Base-by-base conservation (phyloP, 2,329 filamentous ascomycete species). In the Fusarium floridanum region DNA sequence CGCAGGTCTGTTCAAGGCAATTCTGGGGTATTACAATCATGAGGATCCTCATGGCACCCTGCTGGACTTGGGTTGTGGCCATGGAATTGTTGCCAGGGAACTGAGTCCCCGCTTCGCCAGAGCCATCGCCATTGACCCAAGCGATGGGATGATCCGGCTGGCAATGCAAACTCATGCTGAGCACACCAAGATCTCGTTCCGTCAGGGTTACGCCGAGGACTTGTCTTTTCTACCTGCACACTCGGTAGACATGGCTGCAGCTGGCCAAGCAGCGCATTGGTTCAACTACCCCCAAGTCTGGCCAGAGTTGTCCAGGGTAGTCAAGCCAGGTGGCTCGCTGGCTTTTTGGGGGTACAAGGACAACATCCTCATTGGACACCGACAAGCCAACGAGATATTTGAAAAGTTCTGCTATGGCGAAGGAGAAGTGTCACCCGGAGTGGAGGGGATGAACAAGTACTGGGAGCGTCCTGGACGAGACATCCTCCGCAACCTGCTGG, bases 331-430 rank as follows among this genome's bases (percentile, higher is more conserved):
- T 16, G 91, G 90, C 17, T 89, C 88, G 1, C 75, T 93, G n/a
- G 90, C 90, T 0, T 90, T 91, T 78, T 92, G 88, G 89, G 90
- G 90, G 2, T 93, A 93, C 80, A 90, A 89, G 76, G 91, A 93
- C 80, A 90, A 89, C 77, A 84, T 90, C 37, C 85, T 93, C 61
- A 81, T 90, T 17, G 86, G 88, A 24, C 85, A 85, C 72, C 86
- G 88, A 8, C 76, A 78, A 37, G 89, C 89, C 17, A 90, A 87
- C 27, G 78, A 79, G 53, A 84, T 92, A 27, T 84, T 92, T 77
- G 83, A 89, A 76, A 80, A 83, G 32, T 92, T 89, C 73, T 85
- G 87, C 68, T 91, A 91, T 81, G 87, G 85, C 8, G 79, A 84
- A 17, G 85, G 82, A 36, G 85, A 88, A 36, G 83, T 79, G 53